These are phyloP conservation scores for Xylaria longipes DNA, from an alignment of 495 filamentous ascomycete species.

Conservation along the genomic window DNA sequence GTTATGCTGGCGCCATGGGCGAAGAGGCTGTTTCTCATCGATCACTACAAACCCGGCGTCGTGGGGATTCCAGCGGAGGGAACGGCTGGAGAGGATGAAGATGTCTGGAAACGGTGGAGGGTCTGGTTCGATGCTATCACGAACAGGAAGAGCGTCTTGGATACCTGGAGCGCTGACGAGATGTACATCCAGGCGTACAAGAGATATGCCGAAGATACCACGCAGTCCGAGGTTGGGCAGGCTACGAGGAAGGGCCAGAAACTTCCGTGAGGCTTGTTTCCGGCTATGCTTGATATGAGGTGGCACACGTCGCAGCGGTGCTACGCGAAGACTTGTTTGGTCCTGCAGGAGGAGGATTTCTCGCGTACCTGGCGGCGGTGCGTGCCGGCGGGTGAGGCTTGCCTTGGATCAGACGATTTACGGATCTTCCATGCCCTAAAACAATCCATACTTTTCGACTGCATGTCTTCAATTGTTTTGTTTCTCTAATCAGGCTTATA, in stretches of 20 bases:
- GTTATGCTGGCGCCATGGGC: conserved; percentile 71
- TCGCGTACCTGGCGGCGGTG: conserved; percentile 11
- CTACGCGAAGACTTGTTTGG: not conserved
- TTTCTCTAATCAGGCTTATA: not conserved
- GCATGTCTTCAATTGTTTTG: not conserved
- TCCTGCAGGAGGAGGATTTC: not conserved
- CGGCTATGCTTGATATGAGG: not conserved
- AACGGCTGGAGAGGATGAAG: conserved; percentile 46
- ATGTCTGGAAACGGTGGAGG: conserved; percentile 65
- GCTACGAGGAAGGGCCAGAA: conserved; percentile 67
- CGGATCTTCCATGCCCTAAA: not conserved
- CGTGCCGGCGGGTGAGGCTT: not conserved
- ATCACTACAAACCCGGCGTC: conserved; percentile 70
- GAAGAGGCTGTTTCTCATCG: conserved; percentile 70
- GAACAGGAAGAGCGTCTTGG: conserved; percentile 60
- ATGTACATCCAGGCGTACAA: conserved; percentile 69
- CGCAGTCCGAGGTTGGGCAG: conserved; percentile 72
- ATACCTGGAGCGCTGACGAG: conserved; percentile 68
- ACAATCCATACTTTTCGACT: not conserved
- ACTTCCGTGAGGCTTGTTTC: conserved; percentile 56
- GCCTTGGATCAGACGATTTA: not conserved
- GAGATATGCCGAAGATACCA: conserved; percentile 75
- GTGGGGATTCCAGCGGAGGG: conserved; percentile 57
- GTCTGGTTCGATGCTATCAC: conserved; percentile 64
- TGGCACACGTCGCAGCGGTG: not conserved